A percentile compares a stretch with the other conserved stretches of the same genome.
Conservation (phyloP, 768 basidiomycete species). For the Lentinula edodes region DNA sequence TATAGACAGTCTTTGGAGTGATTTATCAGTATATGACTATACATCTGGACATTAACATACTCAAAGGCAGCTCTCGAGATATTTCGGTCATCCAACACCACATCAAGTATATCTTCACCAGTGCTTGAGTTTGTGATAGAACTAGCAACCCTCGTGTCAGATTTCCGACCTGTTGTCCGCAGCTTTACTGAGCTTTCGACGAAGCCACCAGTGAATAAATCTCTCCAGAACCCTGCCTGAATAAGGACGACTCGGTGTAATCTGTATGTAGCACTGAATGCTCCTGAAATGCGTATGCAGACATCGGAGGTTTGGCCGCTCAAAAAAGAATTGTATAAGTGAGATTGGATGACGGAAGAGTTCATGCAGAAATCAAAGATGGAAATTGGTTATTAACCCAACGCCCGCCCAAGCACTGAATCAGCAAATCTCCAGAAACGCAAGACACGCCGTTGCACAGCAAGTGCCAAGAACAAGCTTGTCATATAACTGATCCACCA, state of each 20-base stretch:
- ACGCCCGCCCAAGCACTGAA: no score
- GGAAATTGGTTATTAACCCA: not conserved
- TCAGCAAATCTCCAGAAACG: no score
- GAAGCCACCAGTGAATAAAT: constrained; percentile 81
- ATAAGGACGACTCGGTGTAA: constrained; percentile 85
- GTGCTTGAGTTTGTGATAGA: constrained; percentile 10
- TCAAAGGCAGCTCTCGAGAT: constrained; percentile 91
- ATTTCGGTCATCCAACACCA: constrained; percentile 79
- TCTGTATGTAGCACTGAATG: constrained; percentile 61
- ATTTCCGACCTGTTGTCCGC: not conserved
- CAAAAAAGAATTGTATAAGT: constrained; percentile 73
- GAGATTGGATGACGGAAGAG: constrained; percentile 51
- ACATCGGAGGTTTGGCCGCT: constrained; percentile 74
- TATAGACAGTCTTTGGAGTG: constrained; percentile 62
- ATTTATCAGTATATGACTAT: not conserved
- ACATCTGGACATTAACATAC: constrained; percentile 40
- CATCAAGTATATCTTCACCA: constrained; percentile 51
- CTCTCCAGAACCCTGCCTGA: constrained; percentile 82
- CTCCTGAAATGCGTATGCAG: constrained; percentile 58
- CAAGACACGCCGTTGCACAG: no score
- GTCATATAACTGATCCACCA: no score
- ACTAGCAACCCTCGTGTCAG: constrained; percentile 3
- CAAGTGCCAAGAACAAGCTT: no score
- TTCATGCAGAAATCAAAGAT: not conserved
- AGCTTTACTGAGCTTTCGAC: constrained; percentile 42